Evolutionary conservation across 2,329 filamentous ascomycete species (phyloP).

Genomic region (Colletotrichum noveboracense): DNA sequence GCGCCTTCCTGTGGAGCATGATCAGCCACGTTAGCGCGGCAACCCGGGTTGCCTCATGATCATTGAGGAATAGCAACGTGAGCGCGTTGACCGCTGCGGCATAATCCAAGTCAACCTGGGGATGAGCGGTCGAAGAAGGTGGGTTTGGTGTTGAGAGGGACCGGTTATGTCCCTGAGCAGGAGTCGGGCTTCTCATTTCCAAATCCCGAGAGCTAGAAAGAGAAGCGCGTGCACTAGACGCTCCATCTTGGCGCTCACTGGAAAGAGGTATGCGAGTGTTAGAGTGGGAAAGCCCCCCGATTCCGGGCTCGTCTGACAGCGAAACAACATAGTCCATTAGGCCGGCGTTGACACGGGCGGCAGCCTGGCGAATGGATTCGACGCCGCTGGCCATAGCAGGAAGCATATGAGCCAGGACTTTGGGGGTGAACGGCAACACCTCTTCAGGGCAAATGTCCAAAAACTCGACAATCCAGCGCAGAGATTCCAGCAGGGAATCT

Average conservation of each 20-base stretch:
- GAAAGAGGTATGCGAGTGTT: constrained; percentile 48
- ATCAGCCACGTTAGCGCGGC: constrained; percentile 95
- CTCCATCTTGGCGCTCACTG: constrained; percentile 50
- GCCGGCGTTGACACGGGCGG: constrained; percentile 86
- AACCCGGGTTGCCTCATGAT: constrained; percentile 94
- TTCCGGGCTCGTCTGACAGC: constrained; percentile 73
- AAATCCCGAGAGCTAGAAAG: constrained; percentile 59
- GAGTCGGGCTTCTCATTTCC: constrained; percentile 57
- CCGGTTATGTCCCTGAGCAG: constrained; percentile 48
- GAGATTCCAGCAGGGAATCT: constrained; percentile 86
- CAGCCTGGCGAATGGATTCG: constrained; percentile 86
- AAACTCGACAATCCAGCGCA: constrained; percentile 95
- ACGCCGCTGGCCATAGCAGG: constrained; percentile 93
- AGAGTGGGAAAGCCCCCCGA: constrained; percentile 36
- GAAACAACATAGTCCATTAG: constrained; percentile 95
- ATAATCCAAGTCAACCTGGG: constrained; percentile 85
- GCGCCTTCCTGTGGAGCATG: constrained; percentile 96
- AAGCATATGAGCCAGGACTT: constrained; percentile 87
- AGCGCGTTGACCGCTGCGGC: constrained; percentile 92
- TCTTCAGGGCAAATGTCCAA: constrained; percentile 98
- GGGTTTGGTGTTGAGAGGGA: constrained; percentile 51
- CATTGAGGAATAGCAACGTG: constrained; percentile 92
- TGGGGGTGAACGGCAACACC: constrained; percentile 92
- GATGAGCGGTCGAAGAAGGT: constrained; percentile 41
- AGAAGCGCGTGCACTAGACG: constrained; percentile 55